Percentiles rank a stretch among this genome's conserved stretches.
These are phyloP conservation scores for Globisporangium solare DNA, from an alignment of 352 stramenopile genomes.

Conservation along the genomic window DNA sequence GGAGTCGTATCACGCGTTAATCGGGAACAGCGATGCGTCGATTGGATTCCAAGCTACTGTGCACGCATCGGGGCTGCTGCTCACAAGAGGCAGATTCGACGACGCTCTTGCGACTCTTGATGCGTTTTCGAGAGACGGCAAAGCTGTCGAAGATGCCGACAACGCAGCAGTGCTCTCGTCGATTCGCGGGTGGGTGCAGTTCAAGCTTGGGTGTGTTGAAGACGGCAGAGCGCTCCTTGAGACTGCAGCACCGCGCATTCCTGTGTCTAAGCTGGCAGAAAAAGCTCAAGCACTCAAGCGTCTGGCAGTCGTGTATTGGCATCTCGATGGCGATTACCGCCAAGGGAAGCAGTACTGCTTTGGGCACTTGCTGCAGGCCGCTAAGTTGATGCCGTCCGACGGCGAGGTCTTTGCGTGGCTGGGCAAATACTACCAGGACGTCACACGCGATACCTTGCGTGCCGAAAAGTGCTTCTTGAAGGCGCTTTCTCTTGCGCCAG, in stretches of 20 bases:
- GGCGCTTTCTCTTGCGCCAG: slow-evolving; percentile 51
- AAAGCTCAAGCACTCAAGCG: slow-evolving; percentile 56
- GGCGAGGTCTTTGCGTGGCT: slow-evolving; percentile 67
- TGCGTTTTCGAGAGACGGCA: slow-evolving; percentile 4
- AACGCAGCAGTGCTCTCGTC: slow-evolving; percentile 20
- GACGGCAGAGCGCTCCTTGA: slow-evolving; percentile 36
- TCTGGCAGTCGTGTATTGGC: slow-evolving; percentile 76
- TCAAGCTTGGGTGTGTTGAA: slow-evolving; percentile 32
- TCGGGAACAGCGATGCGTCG: slow-evolving; percentile 18
- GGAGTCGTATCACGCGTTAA: slow-evolving; percentile 30
- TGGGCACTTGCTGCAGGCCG: slow-evolving; percentile 53
- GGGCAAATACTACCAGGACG: slow-evolving; percentile 70
- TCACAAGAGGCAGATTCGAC: slow-evolving; percentile 19
- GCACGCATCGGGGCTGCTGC: slow-evolving; percentile 42
- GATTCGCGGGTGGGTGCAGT: slow-evolving; percentile 47
- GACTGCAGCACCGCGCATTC: slow-evolving; percentile 26
- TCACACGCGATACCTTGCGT: slow-evolving; percentile 53
- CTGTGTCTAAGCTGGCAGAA: slow-evolving; percentile 2
- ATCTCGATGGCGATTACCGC: slow-evolving; percentile 39
- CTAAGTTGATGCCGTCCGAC: slow-evolving; percentile 66
- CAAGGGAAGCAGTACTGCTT: slow-evolving; percentile 64
- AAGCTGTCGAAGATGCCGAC: slow-evolving; percentile 12
- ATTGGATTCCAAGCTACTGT: slow-evolving; percentile 30
- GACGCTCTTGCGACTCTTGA: slow-evolving; percentile 37
- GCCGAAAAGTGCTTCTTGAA: slow-evolving; percentile 87